Evolutionary conservation across 345 rosid genomes (phyloP).

Genomic region (Gossypium thurberi): DNA sequence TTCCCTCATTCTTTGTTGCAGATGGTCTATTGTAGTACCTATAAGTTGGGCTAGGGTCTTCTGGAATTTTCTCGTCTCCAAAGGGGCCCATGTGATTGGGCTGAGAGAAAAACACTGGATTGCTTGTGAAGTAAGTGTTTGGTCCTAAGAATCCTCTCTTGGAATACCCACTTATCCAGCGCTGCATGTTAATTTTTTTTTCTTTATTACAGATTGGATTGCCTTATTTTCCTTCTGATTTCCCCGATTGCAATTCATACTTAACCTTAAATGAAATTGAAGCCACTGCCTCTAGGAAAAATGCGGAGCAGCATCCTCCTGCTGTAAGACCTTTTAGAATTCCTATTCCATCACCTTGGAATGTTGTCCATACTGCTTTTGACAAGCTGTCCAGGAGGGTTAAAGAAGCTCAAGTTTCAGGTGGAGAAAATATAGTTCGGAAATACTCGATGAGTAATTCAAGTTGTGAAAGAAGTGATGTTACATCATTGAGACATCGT

Average conservation of each 20-base stretch:
- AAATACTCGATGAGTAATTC: slow-evolving; percentile 4
- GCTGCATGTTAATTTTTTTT: slow-evolving; percentile 6
- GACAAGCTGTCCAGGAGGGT: slow-evolving; percentile 14
- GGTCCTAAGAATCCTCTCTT: slow-evolving; percentile 8
- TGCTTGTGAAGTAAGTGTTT: slow-evolving; percentile 55
- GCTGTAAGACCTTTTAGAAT: slow-evolving; percentile 49
- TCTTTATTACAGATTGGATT: slow-evolving; percentile 44
- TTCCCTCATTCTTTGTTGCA: slow-evolving; percentile 28
- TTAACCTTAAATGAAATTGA: slow-evolving; percentile 44
- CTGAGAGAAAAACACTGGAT: slow-evolving; percentile 82
- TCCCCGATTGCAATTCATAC: slow-evolving; percentile 73
- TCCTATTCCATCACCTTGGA: slow-evolving; percentile 73
- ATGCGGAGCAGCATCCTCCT: slow-evolving; percentile 45
- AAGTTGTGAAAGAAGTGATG: slow-evolving; percentile 11
- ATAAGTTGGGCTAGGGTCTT: slow-evolving; percentile 75
- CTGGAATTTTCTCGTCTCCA: slow-evolving; percentile 57
- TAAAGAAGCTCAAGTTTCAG: slow-evolving; percentile 17
- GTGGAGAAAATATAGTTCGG: slow-evolving; percentile 18
- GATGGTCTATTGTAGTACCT: slow-evolving; percentile 84
- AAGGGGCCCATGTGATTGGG: slow-evolving; percentile 76
- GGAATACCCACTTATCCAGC: slow-evolving; percentile 2
- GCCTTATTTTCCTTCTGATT: slow-evolving; percentile 82
- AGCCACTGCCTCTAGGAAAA: slow-evolving; percentile 40
- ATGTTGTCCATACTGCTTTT: slow-evolving; percentile 34
- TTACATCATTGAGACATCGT: slow-evolving; percentile 9